Conservation (phyloP, 2,329 filamentous ascomycete genomes). For the Talaromyces sp. region DNA sequence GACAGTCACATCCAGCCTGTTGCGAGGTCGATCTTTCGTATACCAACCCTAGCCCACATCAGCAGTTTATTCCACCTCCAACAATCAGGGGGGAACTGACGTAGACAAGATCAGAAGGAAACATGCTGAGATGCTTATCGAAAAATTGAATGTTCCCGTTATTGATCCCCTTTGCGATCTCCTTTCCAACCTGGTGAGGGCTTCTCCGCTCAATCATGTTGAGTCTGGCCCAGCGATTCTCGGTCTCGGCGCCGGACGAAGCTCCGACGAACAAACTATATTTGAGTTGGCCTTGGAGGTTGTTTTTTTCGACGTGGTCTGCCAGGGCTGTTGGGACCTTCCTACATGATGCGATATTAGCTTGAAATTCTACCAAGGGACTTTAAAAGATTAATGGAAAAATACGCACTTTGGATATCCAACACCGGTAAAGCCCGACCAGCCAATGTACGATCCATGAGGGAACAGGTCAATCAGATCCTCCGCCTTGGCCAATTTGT, state of each 20-base stretch:
- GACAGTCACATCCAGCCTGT: slow-evolving; percentile 75
- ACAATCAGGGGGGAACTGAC: slow-evolving; percentile 36
- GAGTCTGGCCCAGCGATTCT: slow-evolving; percentile 83
- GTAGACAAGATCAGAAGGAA: slow-evolving; percentile 80
- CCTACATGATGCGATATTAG: slow-evolving; percentile 45
- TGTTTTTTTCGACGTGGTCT: slow-evolving; percentile 85
- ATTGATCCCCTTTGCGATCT: slow-evolving; percentile 87
- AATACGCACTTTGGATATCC: slow-evolving; percentile 76
- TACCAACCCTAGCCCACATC: slow-evolving; percentile 61
- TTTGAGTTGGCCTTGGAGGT: slow-evolving; percentile 74
- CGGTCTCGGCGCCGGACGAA: slow-evolving; percentile 84
- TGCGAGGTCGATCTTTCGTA: slow-evolving; percentile 71
- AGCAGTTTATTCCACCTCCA: neutral
- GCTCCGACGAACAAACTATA: slow-evolving; percentile 87
- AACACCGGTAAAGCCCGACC: slow-evolving; percentile 87
- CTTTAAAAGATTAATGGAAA: neutral
- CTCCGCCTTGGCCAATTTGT: slow-evolving; percentile 73
- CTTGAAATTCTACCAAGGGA: no score
- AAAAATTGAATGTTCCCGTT: slow-evolving; percentile 86
- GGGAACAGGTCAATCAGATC: slow-evolving; percentile 79
- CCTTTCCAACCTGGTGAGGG: slow-evolving; percentile 86
- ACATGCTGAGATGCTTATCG: slow-evolving; percentile 92
- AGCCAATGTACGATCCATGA: slow-evolving; percentile 80
- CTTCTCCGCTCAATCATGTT: slow-evolving; percentile 86
- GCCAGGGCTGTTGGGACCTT: slow-evolving; percentile 80